Evolutionary conservation across 441 rosid species (phyloP), one percentile per base, ranked within the genome.

Genomic region (Jatropha multifida): DNA sequence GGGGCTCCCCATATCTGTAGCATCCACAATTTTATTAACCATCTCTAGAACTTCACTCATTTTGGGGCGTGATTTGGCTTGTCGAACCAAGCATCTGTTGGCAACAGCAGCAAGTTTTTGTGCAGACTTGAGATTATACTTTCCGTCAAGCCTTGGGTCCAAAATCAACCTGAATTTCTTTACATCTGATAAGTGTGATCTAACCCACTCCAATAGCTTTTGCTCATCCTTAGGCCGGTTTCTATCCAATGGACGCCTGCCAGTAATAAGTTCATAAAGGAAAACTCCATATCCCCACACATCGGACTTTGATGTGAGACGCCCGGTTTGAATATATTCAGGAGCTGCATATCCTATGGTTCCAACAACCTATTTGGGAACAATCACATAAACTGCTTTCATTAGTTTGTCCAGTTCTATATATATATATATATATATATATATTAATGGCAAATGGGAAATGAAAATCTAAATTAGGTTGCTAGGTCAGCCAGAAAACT

Each of bases 301-400:
- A 65, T 94, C 99, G 40, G 97, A 93, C 84, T 94, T 94, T 32
- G 88, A 77, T 13, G 98, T 73, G 48, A 73, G 76, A 18, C 68
- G 83, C 81, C 98, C 97, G 2, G 98, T 94, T 54, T 92, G 93
- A 48, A 94, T 88, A 78, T 94, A 94, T 74, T 94, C 98, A 2
- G 97, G 98, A 62, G 97, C 97, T 68, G 97, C 97, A 38, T 94
- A 94, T 76, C 98, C 98, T 7, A 83, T 77, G 27, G 97, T 94
- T 51, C 98, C 98, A 84, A 92, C 94, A n/a, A 94, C 89, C 63
- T 94, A 83, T 63, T 71, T 37, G 7, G 10, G 42, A 41, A 76
- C 60, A 66, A 49, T 32, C 48, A 44, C 48, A 72, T 23, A 62
- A 68, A 71, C 37, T 62, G 55, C 44, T 69, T 46, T 51, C 18